phyloP scores from a whole-genome alignment of 176 grass and related monocot genomes.

The Oryza australiensis region DNA sequence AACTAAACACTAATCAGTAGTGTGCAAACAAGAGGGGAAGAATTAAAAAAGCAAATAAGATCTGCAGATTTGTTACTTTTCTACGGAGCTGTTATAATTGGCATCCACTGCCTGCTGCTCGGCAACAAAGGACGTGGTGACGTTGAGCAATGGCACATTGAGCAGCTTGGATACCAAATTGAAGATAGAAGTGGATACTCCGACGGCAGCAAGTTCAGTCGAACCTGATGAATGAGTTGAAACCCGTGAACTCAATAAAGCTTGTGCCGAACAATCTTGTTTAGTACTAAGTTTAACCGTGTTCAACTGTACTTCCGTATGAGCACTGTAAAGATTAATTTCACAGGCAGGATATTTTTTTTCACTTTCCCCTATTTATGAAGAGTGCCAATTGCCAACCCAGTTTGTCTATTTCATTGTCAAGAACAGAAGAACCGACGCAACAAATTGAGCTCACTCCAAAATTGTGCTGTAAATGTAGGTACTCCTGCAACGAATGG shows the following conservation, averaged over 20 bases:
- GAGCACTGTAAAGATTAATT: too few relatives aligned
- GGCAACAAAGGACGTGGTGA: conserved; percentile 93
- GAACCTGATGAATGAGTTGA: conserved; percentile 50
- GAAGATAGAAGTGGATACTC: conserved; percentile 75
- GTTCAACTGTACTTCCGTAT: too few relatives aligned
- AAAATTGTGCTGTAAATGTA: too few relatives aligned
- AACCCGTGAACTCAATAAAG: too few relatives aligned
- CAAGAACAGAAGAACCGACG: too few relatives aligned
- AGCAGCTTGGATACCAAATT: conserved; percentile 95
- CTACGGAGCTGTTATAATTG: not conserved
- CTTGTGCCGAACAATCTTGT: too few relatives aligned
- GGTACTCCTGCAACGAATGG: not conserved
- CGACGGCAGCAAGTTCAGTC: conserved; percentile 70
- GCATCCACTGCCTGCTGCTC: conserved; percentile 67
- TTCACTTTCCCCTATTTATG: too few relatives aligned
- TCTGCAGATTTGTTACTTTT: conserved; percentile 24
- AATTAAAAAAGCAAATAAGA: not conserved
- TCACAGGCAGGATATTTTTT: too few relatives aligned
- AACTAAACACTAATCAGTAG: conserved; percentile 27
- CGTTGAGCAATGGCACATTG: conserved; percentile 85
- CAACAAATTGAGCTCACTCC: too few relatives aligned
- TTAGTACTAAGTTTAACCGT: too few relatives aligned
- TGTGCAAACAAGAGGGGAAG: not conserved
- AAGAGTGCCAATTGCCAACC: too few relatives aligned
- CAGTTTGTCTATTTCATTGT: too few relatives aligned